Evolutionary conservation across 495 filamentous ascomycete species (phyloP).

Genomic region (Penicillium crystallinum): DNA sequence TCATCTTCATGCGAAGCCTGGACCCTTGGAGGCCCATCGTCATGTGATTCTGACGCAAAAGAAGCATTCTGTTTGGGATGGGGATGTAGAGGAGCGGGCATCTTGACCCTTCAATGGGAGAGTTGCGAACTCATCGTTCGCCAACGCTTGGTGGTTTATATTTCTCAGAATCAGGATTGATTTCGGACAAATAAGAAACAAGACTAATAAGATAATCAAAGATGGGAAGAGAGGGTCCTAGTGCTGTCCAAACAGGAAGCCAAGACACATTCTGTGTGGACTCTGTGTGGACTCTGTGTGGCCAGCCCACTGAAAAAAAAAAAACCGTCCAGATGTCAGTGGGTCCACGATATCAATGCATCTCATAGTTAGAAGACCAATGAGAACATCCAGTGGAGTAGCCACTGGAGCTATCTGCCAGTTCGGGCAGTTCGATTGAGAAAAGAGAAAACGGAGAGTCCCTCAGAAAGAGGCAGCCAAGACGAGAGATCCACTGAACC

Average conservation of each 20-base stretch:
- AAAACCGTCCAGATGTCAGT: conserved; percentile 1
- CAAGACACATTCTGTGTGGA: too few relatives aligned
- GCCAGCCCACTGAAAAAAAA: conserved; percentile 7
- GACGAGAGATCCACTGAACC: conserved; percentile 17
- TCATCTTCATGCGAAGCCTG: conserved; percentile 30
- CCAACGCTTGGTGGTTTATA: not conserved
- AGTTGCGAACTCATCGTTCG: not conserved
- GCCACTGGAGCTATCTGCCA: not conserved
- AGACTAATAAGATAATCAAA: not conserved
- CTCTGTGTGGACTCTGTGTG: too few relatives aligned
- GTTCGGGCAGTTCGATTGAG: not conserved
- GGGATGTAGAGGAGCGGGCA: conserved; percentile 31
- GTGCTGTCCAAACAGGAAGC: conserved; percentile 22
- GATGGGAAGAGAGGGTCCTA: too few relatives aligned
- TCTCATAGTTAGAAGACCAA: not conserved
- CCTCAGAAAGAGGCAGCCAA: conserved; percentile 24
- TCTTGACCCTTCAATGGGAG: conserved; percentile 10
- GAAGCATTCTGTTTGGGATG: conserved; percentile 20
- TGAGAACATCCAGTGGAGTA: not conserved
- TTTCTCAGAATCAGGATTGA: too few relatives aligned
- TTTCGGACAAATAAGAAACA: not conserved
- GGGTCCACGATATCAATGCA: not conserved
- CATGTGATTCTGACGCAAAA: conserved; percentile 16
- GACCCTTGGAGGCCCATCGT: conserved; percentile 24
- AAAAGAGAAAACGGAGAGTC: too few relatives aligned